A percentile compares a stretch with the other conserved stretches of the same genome.
Conservation (phyloP, 2,329 filamentous ascomycete species). For the Colletotrichum musicola region DNA sequence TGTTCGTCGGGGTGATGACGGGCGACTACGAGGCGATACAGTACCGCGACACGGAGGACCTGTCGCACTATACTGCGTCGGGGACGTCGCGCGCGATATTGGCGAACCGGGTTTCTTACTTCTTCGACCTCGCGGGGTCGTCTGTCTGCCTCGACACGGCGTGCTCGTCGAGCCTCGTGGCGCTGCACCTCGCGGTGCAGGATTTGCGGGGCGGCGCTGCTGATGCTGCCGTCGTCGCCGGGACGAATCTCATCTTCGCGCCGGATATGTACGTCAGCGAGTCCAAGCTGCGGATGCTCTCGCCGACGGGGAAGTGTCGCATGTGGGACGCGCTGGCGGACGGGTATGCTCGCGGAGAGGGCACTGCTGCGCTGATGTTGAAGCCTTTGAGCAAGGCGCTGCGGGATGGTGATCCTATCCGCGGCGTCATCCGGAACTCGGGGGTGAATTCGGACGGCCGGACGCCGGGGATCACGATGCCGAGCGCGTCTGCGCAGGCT, state of each 20-base stretch:
- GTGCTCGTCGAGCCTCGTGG: slow-evolving; percentile 58
- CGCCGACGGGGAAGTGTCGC: slow-evolving; percentile 41
- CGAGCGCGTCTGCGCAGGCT: slow-evolving; percentile 50
- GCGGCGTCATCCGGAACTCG: slow-evolving; percentile 51
- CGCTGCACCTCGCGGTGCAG: slow-evolving; percentile 56
- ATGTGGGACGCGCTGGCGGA: slow-evolving; percentile 48
- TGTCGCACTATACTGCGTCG: slow-evolving; percentile 44
- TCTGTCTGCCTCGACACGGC: slow-evolving; percentile 59
- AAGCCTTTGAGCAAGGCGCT: slow-evolving; percentile 63
- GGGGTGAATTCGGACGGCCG: slow-evolving; percentile 57
- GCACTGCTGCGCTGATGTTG: slow-evolving; percentile 61
- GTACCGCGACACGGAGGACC: slow-evolving; percentile 43
- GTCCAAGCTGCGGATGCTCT: slow-evolving; percentile 37
- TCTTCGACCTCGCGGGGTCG: slow-evolving; percentile 54
- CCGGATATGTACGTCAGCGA: slow-evolving; percentile 37
- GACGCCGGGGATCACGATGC: slow-evolving; percentile 58
- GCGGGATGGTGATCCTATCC: slow-evolving; percentile 50
- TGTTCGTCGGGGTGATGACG: slow-evolving; percentile 41
- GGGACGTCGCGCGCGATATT: slow-evolving; percentile 44
- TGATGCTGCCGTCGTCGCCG: slow-evolving; percentile 46
- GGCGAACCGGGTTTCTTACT: slow-evolving; percentile 56
- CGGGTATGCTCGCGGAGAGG: slow-evolving; percentile 57
- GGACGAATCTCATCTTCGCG: slow-evolving; percentile 43
- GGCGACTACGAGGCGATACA: slow-evolving; percentile 46
- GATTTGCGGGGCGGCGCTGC: slow-evolving; percentile 49